Conservation (phyloP, 495 filamentous ascomycete species). For the Aspergillus mulundensis region DNA sequence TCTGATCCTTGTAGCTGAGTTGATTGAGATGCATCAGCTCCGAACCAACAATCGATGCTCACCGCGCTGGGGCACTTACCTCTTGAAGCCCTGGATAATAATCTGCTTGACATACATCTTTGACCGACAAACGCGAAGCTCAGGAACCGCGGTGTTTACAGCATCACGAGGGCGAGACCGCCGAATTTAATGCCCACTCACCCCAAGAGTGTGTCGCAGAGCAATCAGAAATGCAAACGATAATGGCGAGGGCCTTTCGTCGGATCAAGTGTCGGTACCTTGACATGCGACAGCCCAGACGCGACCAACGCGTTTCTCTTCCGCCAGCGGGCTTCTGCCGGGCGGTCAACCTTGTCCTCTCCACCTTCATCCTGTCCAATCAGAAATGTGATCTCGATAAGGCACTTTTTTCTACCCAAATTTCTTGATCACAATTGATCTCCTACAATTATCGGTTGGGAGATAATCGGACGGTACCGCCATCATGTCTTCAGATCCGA, state of each 20-base stretch:
- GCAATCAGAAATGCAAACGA: neutral
- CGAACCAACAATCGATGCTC: too few species aligned
- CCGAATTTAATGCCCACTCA: slow-evolving; percentile 3
- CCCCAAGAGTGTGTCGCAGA: neutral
- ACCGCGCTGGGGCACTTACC: slow-evolving; percentile 50
- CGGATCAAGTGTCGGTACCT: neutral
- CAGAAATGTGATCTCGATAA: slow-evolving; percentile 19
- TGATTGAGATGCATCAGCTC: neutral
- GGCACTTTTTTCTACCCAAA: slow-evolving; percentile 20
- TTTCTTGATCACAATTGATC: slow-evolving; percentile 6
- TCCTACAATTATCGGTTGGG: neutral
- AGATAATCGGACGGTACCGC: neutral
- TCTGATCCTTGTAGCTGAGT: slow-evolving; percentile 95
- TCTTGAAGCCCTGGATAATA: slow-evolving; percentile 99
- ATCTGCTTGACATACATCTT: slow-evolving; percentile 99
- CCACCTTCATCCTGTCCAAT: slow-evolving; percentile 29
- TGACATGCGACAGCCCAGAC: slow-evolving; percentile 18
- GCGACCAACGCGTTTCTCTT: slow-evolving; percentile 19
- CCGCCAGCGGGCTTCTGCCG: slow-evolving; percentile 45
- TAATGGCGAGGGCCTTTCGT: neutral
- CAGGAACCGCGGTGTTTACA: slow-evolving; percentile 24
- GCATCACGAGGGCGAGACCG: slow-evolving; percentile 36
- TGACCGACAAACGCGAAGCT: slow-evolving; percentile 38
- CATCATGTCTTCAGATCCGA: slow-evolving; percentile 27
- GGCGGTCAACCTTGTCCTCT: slow-evolving; percentile 29